Evolutionary conservation across 139 green algal genomes (phyloP).

Genomic region (Chlamydomonas urium): DNA sequence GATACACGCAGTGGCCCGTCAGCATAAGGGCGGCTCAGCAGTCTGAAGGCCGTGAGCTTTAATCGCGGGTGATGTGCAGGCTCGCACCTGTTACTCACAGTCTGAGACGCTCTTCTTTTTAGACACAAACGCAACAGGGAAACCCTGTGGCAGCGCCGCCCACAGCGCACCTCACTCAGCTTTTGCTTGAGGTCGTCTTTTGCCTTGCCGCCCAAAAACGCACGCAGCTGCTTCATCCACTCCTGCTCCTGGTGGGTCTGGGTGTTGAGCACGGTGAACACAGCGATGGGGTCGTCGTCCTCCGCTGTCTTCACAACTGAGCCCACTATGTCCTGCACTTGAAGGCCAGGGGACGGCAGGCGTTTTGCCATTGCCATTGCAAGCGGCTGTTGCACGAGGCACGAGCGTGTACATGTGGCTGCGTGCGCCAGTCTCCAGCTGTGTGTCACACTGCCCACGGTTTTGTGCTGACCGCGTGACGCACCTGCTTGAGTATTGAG

Average conservation of each 20-base stretch:
- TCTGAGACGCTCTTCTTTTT: too few relatives aligned
- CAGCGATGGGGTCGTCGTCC: constrained; percentile 77
- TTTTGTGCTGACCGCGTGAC: not conserved
- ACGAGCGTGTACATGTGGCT: not conserved
- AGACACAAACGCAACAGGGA: too few relatives aligned
- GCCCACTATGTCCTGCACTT: constrained; percentile 67
- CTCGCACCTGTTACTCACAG: too few relatives aligned
- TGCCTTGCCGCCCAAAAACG: constrained; percentile 41
- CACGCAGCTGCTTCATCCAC: constrained; percentile 53
- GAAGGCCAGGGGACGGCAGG: too few relatives aligned
- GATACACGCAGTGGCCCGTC: too few relatives aligned
- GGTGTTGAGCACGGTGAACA: constrained; percentile 69
- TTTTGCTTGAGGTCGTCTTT: constrained; percentile 10
- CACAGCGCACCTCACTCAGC: not conserved
- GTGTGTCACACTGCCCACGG: not conserved
- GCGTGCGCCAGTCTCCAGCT: not conserved
- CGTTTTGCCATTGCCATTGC: too few relatives aligned
- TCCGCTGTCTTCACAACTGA: constrained; percentile 79
- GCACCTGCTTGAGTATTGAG: constrained; percentile 65
- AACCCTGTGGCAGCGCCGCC: not conserved
- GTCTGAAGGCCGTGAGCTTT: too few relatives aligned
- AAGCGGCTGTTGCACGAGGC: too few relatives aligned
- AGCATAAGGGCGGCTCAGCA: too few relatives aligned
- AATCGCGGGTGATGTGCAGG: too few relatives aligned
- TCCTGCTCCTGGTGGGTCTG: constrained; percentile 27